Evolutionary conservation across 2,329 filamentous ascomycete genomes (phyloP).

Genomic region (Colletotrichum orbiculare): DNA sequence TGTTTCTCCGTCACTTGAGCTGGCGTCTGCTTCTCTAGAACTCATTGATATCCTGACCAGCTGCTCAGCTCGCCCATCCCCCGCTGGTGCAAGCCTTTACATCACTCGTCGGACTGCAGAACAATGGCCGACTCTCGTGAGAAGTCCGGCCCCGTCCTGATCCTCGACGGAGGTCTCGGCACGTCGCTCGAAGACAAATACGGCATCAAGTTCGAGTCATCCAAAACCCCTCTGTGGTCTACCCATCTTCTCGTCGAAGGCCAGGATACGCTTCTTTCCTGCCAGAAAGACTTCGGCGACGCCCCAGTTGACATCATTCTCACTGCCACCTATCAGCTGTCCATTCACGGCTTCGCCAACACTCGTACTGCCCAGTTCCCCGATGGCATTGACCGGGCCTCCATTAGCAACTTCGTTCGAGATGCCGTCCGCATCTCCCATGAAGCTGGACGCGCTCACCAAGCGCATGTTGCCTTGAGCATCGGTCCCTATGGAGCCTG

Average conservation of each 20-base stretch:
- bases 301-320: conserved; percentile 72
- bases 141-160: conserved; percentile 45
- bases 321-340: conserved; percentile 76
- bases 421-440: conserved; percentile 57
- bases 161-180: conserved; percentile 76
- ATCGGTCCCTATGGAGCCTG: conserved; percentile 75
- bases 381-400: conserved; percentile 52
- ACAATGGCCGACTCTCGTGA: conserved; percentile 20
- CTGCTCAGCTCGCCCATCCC: not conserved
- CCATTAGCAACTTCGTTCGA: conserved; percentile 55
- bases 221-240: conserved; percentile 72
- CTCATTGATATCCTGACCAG: not conserved
- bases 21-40: not conserved
- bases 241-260: conserved; percentile 71
- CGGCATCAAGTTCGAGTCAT: conserved; percentile 58
- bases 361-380: conserved; percentile 58
- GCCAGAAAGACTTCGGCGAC: conserved; percentile 65
- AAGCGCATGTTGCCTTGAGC: conserved; percentile 63
- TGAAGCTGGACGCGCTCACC: conserved; percentile 42
- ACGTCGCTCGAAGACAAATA: conserved; percentile 73
- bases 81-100: not conserved
- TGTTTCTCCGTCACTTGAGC: not conserved
- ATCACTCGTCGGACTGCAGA: not conserved
- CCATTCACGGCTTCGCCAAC: conserved; percentile 63
- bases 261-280: conserved; percentile 61